Percentiles rank a stretch among this genome's conserved stretches.
These are phyloP conservation scores for Pezicula carpinea DNA, from an alignment of 2,329 filamentous ascomycete species.

Conservation along the genomic window DNA sequence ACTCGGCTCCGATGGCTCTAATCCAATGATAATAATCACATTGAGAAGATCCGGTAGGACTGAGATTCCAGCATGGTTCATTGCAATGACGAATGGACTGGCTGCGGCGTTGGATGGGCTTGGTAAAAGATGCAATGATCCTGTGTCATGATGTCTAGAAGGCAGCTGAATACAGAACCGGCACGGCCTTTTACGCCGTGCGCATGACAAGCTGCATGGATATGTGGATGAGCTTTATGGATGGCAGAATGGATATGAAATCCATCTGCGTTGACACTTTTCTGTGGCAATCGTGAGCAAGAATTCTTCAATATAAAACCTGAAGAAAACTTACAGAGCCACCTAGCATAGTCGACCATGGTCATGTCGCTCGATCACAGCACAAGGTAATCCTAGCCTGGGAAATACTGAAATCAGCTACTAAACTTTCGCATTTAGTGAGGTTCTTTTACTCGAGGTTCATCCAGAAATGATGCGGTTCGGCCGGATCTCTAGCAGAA, in stretches of 20 bases:
- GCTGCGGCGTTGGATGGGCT: not conserved
- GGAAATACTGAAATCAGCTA: too few relatives aligned
- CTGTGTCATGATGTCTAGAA: slow-evolving; percentile 11
- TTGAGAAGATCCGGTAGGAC: not conserved
- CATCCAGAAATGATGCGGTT: too few relatives aligned
- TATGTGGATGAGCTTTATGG: slow-evolving; percentile 2
- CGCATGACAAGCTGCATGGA: slow-evolving; percentile 3
- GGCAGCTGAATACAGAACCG: slow-evolving; percentile 1
- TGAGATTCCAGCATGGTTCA: not conserved
- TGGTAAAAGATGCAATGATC: slow-evolving; percentile 35
- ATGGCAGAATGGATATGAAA: slow-evolving; percentile 6
- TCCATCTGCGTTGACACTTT: slow-evolving; percentile 3
- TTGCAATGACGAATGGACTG: slow-evolving; percentile 1
- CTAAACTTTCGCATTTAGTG: too few relatives aligned
- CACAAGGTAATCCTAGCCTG: not conserved
- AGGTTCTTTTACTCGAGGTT: too few relatives aligned
- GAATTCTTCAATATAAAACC: not conserved
- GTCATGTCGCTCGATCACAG: slow-evolving; percentile 38
- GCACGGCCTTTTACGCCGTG: slow-evolving; percentile 3
- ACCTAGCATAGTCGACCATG: slow-evolving; percentile 34
- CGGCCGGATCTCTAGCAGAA: slow-evolving; percentile 12
- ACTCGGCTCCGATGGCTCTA: not conserved
- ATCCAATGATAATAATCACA: not conserved
- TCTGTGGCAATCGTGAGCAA: not conserved
- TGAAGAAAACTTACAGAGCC: slow-evolving; percentile 8